Percentiles rank a stretch among this genome's conserved stretches.
phyloP scores from a whole-genome alignment of 352 stramenopile genomes.

The Globisporangium irregulare region DNA sequence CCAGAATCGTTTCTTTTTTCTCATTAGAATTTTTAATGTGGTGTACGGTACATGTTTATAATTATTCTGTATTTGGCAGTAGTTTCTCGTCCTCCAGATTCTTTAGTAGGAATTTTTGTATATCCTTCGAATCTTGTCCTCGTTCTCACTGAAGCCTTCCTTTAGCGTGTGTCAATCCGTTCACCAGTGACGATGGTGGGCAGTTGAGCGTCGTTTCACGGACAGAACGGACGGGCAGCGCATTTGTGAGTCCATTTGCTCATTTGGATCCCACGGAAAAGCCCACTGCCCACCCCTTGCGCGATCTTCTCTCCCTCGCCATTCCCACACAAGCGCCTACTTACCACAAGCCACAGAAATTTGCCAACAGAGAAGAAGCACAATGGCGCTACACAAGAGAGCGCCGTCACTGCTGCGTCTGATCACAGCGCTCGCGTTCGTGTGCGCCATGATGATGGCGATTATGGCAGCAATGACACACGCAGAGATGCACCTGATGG shows the following conservation, averaged over 20 bases:
- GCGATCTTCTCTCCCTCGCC: background rate
- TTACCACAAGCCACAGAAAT: background rate
- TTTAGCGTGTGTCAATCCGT: conserved; percentile 1
- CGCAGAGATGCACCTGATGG: conserved; percentile 31
- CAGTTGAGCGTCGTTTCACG: conserved; percentile 5
- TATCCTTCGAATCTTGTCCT: background rate
- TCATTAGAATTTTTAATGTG: background rate
- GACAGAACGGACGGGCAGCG: background rate
- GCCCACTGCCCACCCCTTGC: background rate
- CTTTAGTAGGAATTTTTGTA: background rate
- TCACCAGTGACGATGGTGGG: background rate
- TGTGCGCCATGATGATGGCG: background rate
- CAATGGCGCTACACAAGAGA: conserved; percentile 4
- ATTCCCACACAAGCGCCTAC: background rate
- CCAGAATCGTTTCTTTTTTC: background rate
- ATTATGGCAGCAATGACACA: background rate
- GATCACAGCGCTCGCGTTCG: background rate
- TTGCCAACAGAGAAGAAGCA: background rate
- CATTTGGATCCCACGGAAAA: background rate
- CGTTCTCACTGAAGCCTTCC: background rate
- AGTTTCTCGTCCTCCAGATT: background rate
- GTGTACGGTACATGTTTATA: background rate
- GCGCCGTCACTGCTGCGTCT: background rate
- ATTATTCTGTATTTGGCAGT: background rate
- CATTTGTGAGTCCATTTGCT: background rate